Base-by-base conservation (phyloP, 768 basidiomycete genomes). In the Kwoniella sp. region DNA sequence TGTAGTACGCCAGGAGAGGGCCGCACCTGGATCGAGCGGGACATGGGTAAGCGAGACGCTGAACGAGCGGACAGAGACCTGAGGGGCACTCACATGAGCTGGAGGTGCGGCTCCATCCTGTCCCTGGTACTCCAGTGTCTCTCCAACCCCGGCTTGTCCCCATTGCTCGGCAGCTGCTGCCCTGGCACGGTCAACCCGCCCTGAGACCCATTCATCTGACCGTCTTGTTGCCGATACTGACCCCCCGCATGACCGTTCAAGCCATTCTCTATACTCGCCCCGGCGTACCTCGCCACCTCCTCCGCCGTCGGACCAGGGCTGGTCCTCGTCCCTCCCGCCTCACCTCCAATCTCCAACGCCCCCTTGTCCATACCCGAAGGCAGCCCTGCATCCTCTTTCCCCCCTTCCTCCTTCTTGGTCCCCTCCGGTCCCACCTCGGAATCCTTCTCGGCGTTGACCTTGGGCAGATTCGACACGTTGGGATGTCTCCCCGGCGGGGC, bases 1-100 rank as follows among this genome's bases (percentile, higher is more conserved):
- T 98, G 68, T 96, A 91, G 66, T 89, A 96, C 34, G 87, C 83
- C 56, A 96, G 75, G 15, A 96, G 77, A 19, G 90, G 90, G 0
- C 91, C 90, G 50, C 87, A 88, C 89, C 71, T 73, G 34, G n/a
- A n/a, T n/a, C n/a, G n/a, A n/a, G n/a, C n/a, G n/a, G n/a, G n/a
- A n/a, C n/a, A n/a, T n/a, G n/a, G n/a, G n/a, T n/a, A n/a, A n/a
- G n/a, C n/a, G n/a, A n/a, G n/a, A n/a, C n/a, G n/a, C n/a, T n/a
- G n/a, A n/a, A n/a, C n/a, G n/a, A n/a, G n/a, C n/a, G n/a, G n/a
- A n/a, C n/a, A n/a, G n/a, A n/a, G n/a, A n/a, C n/a, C n/a, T n/a
- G n/a, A n/a, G n/a, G n/a, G n/a, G n/a, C n/a, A 64, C 71, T 63
- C 45, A 73, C 72, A 93, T 91, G 65, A 92, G 81, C 79, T 85